Evolutionary conservation across 305 asterid species (phyloP), one percentile per base, ranked within the genome.

Genomic region (Solanum aculeatissimum): DNA sequence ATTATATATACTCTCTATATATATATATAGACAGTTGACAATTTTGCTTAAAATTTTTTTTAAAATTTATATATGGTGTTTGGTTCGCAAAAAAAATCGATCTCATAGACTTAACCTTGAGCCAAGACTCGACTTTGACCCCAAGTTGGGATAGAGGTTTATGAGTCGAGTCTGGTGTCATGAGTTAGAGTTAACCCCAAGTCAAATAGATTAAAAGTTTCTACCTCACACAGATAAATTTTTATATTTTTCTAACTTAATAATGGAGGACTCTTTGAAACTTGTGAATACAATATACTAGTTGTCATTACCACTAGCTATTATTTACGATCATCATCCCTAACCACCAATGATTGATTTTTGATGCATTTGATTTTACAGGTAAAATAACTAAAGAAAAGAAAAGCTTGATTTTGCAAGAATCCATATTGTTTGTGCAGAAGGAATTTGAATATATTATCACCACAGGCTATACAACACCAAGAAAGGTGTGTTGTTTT

Each of bases 341-440:
- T 10, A 10, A 10, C 7, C 3, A 58, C 7, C 16, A 10, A 9
- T 58, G 23, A 21, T 71, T 90, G 29, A 94, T 90, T 75, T 93
- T 95, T 38, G 95, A 94, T 23, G 87, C 87, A 27, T 89, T 86
- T 45, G 97, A 86, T 83, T 84, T 85, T 47, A n/a, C n/a, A n/a
- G n/a, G n/a, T 78, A 57, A 81, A n/a, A 62, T 83, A 21, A 60
- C 14, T 60, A 82, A 58, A 58, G 29, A 58, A 21, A 45, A 45
- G 51, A 23, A 23, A 4, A 60, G 35, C 25, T 60, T 60, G 68
- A 4, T 23, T 60, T 60, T 11, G 35, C 16, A 60, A 60, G 68
- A 58, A 77, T 16, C 7, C 47, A 47, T 25, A 49, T 16, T 51
- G 51, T 51, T 77, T 19, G 63, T 18, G 82, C 10, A 27, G 9